A percentile compares a stretch with the other conserved stretches of the same genome.
These are phyloP conservation scores for Dictyostelium citrinum DNA, from an alignment of 78 protist genomes.

Conservation along the genomic window DNA sequence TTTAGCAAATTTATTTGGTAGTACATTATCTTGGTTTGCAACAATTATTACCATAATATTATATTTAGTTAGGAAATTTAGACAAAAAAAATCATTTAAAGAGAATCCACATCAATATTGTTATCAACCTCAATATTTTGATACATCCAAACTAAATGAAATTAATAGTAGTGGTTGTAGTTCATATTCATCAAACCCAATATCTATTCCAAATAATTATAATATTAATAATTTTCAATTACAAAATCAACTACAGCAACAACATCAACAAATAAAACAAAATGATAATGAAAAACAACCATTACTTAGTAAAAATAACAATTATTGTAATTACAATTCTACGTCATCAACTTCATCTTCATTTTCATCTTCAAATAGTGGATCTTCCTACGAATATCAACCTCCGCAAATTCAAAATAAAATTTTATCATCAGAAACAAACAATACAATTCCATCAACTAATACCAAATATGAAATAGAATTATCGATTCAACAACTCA, in stretches of 20 bases:
- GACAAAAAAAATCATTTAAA: neutral
- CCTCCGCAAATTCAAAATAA: neutral
- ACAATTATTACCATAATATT: neutral
- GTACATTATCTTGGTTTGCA: neutral
- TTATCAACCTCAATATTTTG: neutral
- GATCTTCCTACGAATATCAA: neutral
- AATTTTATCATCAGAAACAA: neutral
- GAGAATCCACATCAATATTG: neutral
- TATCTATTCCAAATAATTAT: neutral
- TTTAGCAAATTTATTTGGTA: conserved; percentile 1
- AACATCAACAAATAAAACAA: neutral
- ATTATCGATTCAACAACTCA: neutral
- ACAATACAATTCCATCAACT: neutral
- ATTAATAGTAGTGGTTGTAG: neutral
- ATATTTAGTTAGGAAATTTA: neutral
- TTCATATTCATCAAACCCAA: neutral
- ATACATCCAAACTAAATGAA: neutral
- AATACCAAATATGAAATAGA: neutral
- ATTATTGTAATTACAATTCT: neutral
- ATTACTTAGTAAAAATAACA: neutral
- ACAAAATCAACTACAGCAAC: neutral
- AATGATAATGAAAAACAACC: neutral
- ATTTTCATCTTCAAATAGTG: neutral
- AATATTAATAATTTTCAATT: neutral
- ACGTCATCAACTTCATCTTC: neutral